A percentile compares a stretch with the other conserved stretches of the same genome.
Evolutionary conservation across 805 yeast species (phyloP).

Genomic region (Kodamaea kaohsiungensis): DNA sequence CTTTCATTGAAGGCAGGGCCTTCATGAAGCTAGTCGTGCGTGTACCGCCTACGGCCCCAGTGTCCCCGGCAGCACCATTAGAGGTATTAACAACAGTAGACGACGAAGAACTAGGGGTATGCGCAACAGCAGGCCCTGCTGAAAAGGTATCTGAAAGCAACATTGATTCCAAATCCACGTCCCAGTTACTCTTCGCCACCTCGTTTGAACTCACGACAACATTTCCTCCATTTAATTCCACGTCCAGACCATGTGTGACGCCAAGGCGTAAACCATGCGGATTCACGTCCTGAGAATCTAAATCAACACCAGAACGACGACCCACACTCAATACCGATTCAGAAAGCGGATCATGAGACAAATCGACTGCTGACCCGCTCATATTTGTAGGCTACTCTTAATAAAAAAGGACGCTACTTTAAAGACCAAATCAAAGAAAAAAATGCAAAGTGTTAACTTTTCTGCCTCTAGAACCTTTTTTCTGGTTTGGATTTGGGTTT

Average conservation of each 20-base stretch:
- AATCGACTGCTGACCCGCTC: slow-evolving; percentile 3
- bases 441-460: neutral
- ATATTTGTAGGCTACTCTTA: neutral
- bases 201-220: neutral
- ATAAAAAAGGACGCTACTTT: neutral
- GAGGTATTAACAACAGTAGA: neutral
- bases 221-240: neutral
- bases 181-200: neutral
- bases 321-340: neutral
- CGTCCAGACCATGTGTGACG: neutral
- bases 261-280: neutral
- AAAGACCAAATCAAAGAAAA: neutral
- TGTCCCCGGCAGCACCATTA: neutral
- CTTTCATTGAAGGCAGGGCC: slow-evolving; percentile 42
- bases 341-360: slow-evolving; percentile 1
- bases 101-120: neutral
- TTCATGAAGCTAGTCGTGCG: slow-evolving; percentile 27
- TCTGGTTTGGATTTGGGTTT: neutral
- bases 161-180: neutral
- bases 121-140: neutral
- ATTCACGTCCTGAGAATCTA: neutral
- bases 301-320: neutral
- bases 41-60: slow-evolving; percentile 2
- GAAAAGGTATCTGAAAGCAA: neutral
- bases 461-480: neutral